A percentile compares a stretch with the other conserved stretches of the same genome.
Evolutionary conservation across 176 grass and related monocot genomes (phyloP).

Genomic region (Carex pumila): DNA sequence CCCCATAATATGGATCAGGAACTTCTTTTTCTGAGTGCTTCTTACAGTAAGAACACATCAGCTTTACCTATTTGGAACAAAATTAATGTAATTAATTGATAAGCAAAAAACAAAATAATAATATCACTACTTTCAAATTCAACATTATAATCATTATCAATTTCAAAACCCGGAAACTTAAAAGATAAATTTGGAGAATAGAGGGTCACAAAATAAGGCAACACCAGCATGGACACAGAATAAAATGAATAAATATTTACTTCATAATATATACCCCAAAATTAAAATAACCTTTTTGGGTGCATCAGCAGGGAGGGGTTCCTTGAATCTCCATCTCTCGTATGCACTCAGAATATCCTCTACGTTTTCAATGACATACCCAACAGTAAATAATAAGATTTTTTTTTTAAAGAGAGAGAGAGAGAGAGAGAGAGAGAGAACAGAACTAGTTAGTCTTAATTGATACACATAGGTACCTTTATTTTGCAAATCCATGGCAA

Average conservation of each 20-base stretch:
- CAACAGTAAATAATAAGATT: slow-evolving; percentile 5
- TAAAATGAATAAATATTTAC: not conserved
- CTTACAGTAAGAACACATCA: slow-evolving; percentile 96
- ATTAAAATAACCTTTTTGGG: slow-evolving; percentile 60
- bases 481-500: slow-evolving; percentile 97
- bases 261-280: not conserved
- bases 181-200: not conserved
- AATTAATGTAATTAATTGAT: not conserved
- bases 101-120: not conserved
- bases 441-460: not conserved
- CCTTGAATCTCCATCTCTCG: slow-evolving; percentile 80
- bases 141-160: not conserved
- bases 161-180: not conserved
- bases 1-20: slow-evolving; percentile 96
- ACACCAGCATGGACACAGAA: not conserved
- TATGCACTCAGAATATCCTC: slow-evolving; percentile 84
- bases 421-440: not conserved
- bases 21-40: slow-evolving; percentile 77
- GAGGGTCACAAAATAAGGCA: not conserved
- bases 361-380: slow-evolving; percentile 20
- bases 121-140: not conserved
- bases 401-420: not conserved
- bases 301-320: slow-evolving; percentile 62
- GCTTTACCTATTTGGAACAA: slow-evolving; percentile 55
- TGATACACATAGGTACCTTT: slow-evolving; percentile 34